Evolutionary conservation across 2,329 filamentous ascomycete species (phyloP), one percentile per base, ranked within the genome.

Genomic region (Bimuria novae-zelandiae): DNA sequence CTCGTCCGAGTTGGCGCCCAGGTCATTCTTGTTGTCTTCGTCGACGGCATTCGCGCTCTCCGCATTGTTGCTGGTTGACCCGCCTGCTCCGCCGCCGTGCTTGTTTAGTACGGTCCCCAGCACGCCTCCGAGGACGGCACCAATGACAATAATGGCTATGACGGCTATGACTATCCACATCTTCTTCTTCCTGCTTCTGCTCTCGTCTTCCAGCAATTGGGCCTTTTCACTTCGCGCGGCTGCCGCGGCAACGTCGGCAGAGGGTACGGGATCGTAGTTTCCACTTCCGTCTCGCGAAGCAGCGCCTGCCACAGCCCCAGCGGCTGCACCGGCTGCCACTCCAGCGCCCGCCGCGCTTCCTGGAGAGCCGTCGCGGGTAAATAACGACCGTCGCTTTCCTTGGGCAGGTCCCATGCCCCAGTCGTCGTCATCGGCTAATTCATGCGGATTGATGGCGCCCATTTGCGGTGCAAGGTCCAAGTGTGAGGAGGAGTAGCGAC

Each of bases 361-460:
- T 16, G 80, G 82, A 6, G 64, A 64, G 27, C 64, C 62, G 27
- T 68, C 67, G 40, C 30, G 76, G 76, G 43, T 77, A 3, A 85
- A 74, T 53, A 87, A 82, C 30, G 88, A 86, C 59, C 79, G 82
- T 54, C 82, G 80, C 70, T 79, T 77, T 63, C 71, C 74, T 65
- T 68, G 65, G 7, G 55, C 86, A 14, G 64, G 65, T 4, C 83
- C 80, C 46, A 94, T 81, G 1, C 89, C 91, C 69, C 96, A 92
- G 65, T 96, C 92, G 23, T 90, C 91, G 67, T 97, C 92, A 70
- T 96, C 92, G 19, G 83, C 84, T 59, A 96, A 92, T 12, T 87
- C 86, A 65, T 89, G 85, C 2, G 92, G 91, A 69, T 96, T 87
- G 54, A 94, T 81, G 45, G 73, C 69, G 45, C 73, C 82, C 64